Evolutionary conservation across 2,329 filamentous ascomycete genomes (phyloP), one percentile per base, ranked within the genome.

Genomic region (Aspergillus tamarii): DNA sequence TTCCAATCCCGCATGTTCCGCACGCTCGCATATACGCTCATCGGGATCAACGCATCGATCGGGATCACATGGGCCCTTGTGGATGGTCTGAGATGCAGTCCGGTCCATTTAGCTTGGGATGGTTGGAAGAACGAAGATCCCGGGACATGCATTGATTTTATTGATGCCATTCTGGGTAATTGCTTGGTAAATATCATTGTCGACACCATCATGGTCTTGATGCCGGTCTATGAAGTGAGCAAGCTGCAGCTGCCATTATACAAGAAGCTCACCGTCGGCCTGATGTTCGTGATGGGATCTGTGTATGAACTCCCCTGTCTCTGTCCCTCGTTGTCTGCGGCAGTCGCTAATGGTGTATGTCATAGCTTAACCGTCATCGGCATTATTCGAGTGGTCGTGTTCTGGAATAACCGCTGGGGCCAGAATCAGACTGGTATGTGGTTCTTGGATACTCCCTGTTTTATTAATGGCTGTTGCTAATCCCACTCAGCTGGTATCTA

Each of bases 361-460:
- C 48, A 10, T 9, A 73, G 69, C 9, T 52, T 73, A 6, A 73
- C 67, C 0, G 48, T 73, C 28, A 66, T 73, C 26, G 71, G 70
- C 14, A 70, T 73, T 19, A 69, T 72, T 23, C 69, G 72, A 48
- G 68, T 72, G 2, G 57, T 73, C 9, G 69, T 73, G 2, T 73
- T 73, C 59, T 73, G 69, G 66, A 66, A 62, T 9, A 68, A 73
- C 32, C 66, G 67, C 41, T 71, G 66, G 70, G 68, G 66, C 3
- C 9, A 26, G 11, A 73, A 72, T 21, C 65, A 57, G 11, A 71
- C 64, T 4, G 65, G 65, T 67, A 58, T 5, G 28, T 39, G 14
- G 14, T 16, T n/a, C 19, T 57, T 39, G 6, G 6, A 26, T 19
- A 5, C 14, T 3, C 7, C 2, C 4, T 23, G n/a, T 14, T 16